Percentiles rank a stretch among this genome's conserved stretches.
Evolutionary conservation across 148 eudicot species (phyloP).

Genomic region (Chenopodium formosanum): DNA sequence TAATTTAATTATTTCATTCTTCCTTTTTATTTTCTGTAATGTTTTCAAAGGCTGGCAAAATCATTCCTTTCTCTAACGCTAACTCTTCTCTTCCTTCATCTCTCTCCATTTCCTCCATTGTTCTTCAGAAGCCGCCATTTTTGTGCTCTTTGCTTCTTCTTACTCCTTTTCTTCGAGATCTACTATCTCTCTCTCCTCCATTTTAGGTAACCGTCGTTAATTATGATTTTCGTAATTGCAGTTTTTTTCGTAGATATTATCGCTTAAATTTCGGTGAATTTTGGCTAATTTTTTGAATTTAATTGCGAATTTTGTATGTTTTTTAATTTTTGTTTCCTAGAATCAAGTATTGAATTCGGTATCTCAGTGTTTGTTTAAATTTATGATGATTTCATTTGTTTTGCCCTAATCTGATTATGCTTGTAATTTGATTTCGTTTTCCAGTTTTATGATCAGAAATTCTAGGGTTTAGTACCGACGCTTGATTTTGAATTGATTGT

Average conservation of each 20-base stretch:
- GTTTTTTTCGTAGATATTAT: background rate
- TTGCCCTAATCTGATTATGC: background rate
- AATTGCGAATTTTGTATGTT: background rate
- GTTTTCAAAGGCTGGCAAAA: background rate
- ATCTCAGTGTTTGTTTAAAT: background rate
- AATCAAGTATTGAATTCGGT: background rate
- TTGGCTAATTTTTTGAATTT: background rate
- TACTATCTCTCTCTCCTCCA: constrained; percentile 7
- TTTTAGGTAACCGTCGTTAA: constrained; percentile 3
- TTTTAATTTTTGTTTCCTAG: background rate
- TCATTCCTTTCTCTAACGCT: constrained; percentile 1
- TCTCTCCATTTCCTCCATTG: constrained; percentile 5
- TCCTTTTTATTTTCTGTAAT: background rate
- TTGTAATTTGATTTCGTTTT: background rate
- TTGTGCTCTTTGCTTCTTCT: constrained; percentile 14
- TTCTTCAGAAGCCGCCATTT: constrained; percentile 29
- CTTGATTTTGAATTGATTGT: background rate
- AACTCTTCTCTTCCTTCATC: background rate
- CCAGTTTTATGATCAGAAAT: background rate
- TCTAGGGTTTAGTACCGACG: background rate
- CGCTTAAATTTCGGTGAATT: background rate
- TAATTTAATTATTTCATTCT: background rate
- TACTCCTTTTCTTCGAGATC: constrained; percentile 19
- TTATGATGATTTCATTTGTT: background rate
- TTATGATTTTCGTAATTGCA: background rate